Evolutionary conservation across 1,139 yeast genomes (phyloP).

Genomic region (Kluyveromyces marxianus): DNA sequence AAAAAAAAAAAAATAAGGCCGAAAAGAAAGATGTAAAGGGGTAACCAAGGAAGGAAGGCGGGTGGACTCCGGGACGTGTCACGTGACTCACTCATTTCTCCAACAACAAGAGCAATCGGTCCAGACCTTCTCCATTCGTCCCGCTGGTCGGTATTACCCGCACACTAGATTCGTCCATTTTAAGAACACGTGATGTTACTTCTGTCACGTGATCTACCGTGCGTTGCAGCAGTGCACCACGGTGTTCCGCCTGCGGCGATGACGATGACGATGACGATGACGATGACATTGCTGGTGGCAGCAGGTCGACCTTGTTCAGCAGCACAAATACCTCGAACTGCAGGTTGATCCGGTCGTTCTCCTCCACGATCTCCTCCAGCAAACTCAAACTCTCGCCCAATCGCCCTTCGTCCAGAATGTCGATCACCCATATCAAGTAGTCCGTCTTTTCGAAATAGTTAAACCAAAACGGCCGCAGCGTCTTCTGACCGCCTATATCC

Average conservation of each 20-base stretch:
- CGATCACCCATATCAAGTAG: slow-evolving; percentile 87
- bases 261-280: not conserved
- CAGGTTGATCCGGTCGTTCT: slow-evolving; percentile 58
- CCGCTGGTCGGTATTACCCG: slow-evolving; percentile 8
- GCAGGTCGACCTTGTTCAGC: slow-evolving; percentile 52
- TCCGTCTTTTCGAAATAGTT: slow-evolving; percentile 86
- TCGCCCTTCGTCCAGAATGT: slow-evolving; percentile 57
- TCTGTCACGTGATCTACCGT: slow-evolving; percentile 2
- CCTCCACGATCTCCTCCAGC: slow-evolving; percentile 51
- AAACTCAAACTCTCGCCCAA: slow-evolving; percentile 54
- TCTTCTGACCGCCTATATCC: slow-evolving; percentile 88
- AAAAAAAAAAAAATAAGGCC: not conserved
- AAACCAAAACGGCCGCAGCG: slow-evolving; percentile 79
- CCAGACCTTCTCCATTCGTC: slow-evolving; percentile 8
- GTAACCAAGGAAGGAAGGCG: not conserved
- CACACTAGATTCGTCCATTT: not conserved
- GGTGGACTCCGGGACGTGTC: not conserved
- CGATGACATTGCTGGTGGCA: not conserved
- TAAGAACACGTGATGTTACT: slow-evolving; percentile 2
- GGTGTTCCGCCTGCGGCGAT: not conserved
- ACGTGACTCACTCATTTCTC: not conserved
- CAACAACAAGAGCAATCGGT: not conserved
- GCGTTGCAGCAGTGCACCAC: not conserved
- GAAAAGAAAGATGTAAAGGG: no score
- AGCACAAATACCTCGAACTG: slow-evolving; percentile 46